Evolutionary conservation across 129 eudicot species (phyloP).

Genomic region (Pittosporum tobira): DNA sequence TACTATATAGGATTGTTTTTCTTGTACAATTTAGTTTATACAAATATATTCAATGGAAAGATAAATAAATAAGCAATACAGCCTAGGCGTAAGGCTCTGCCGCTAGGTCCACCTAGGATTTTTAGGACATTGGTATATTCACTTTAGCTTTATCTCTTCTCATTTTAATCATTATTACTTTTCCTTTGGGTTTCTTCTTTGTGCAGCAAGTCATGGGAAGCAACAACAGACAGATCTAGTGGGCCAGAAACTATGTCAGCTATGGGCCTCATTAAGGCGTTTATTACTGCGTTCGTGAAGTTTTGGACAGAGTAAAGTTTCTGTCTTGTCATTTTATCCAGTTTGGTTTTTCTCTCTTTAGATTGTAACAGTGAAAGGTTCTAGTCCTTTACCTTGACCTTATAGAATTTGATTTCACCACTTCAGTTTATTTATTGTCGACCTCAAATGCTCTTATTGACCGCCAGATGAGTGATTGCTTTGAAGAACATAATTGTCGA

Average conservation of each 20-base stretch:
- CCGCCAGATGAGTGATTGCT: background rate
- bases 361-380: slow-evolving; percentile 8
- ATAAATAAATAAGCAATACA: no score
- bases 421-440: background rate
- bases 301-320: slow-evolving; percentile 50
- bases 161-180: background rate
- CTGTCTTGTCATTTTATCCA: background rate
- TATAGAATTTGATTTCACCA: background rate
- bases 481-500: background rate
- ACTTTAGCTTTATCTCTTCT: slow-evolving; percentile 3
- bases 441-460: background rate
- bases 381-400: background rate
- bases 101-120: no score
- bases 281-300: slow-evolving; percentile 45
- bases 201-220: slow-evolving; percentile 53
- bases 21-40: no score
- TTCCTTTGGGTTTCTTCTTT: slow-evolving; percentile 8
- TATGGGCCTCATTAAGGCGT: slow-evolving; percentile 40
- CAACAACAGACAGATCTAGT: slow-evolving; percentile 26
- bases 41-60: no score
- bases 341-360: no score
- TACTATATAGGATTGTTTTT: no score
- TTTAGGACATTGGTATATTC: background rate
- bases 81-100: no score
- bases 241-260: slow-evolving; percentile 37